Conservation (phyloP, 2,329 filamentous ascomycete species). For the Epichloe sibirici region DNA sequence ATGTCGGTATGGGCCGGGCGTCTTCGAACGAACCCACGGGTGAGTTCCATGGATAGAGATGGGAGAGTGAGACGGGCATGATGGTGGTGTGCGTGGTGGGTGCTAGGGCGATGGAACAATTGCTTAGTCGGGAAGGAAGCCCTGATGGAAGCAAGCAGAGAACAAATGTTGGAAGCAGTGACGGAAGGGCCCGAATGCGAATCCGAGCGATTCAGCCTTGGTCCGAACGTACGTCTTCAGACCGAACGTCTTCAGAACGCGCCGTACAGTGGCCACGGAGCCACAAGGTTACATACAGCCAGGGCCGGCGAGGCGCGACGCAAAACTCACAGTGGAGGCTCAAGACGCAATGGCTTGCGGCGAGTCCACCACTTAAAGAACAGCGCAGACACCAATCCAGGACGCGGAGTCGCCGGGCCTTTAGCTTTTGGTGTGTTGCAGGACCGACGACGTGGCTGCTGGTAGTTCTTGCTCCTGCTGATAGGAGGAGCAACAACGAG, state of each 20-base stretch:
- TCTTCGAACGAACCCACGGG: background rate
- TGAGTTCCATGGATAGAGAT: conserved; percentile 3
- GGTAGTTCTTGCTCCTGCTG: background rate
- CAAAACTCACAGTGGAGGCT: no score
- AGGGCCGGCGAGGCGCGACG: no score
- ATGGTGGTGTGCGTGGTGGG: background rate
- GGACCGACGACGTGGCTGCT: background rate
- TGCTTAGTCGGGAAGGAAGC: conserved; percentile 4
- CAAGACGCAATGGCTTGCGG: no score
- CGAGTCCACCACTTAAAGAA: no score
- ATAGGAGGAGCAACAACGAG: background rate
- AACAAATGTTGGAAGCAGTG: background rate
- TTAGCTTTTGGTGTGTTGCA: background rate
- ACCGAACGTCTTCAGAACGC: no score
- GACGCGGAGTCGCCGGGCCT: conserved; percentile 5
- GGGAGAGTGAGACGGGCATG: conserved; percentile 5
- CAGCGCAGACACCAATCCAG: background rate
- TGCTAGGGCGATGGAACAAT: background rate
- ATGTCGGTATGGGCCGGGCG: background rate
- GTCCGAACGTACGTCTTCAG: no score
- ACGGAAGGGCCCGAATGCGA: background rate
- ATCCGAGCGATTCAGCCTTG: background rate
- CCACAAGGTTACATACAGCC: no score
- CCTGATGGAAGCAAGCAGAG: conserved; percentile 3
- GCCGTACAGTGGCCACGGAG: no score